Base-by-base conservation (phyloP, 257 asterid genomes). In the Jasminum sambac region DNA sequence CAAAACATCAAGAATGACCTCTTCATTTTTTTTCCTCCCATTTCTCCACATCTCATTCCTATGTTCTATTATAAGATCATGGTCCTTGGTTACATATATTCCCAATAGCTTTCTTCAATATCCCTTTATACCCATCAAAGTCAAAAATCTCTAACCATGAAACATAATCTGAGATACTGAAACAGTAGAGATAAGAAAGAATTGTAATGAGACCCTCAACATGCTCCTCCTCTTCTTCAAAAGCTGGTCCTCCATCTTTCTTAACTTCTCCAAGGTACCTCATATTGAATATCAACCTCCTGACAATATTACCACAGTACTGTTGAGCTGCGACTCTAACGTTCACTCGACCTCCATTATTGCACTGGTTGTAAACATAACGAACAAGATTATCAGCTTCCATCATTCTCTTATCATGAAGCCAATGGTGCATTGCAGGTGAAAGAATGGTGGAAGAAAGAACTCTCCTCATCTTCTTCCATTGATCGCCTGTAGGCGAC, bases 221-320 rank as follows among this genome's bases (percentile, higher is more conserved):
- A 1, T 78, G 78, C 57, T 78, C 84, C n/a, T n/a, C n/a, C 16
- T 21, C 70, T 48, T 83, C 87, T 30, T 79, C 84, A 0, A 25
- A 0, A 11, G 84, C 84, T 0, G 83, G 83, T 41, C 79, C 83
- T 14, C 86, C 86, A 26, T 65, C 69, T 74, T 72, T 74, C 78
- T 0, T 60, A 2, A 83, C 81, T 0, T 1, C 4, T 25, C 67
- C 75, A 6, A 73, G 68, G 4, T 62, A 77, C 63, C 78, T 73
- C 46, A 52, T 72, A 25, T 13, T 44, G 2, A 72, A 67, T 0
- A 52, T 17, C 68, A 72, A 9, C 11, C 36, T 77, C 23, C 67
- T 48, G 0, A 50, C 44, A 37, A 77, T 69, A 36, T 77, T 77
- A 4, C 72, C 78, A 19, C 72, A 73, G 8, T 77, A 77, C 9